Evolutionary conservation across 1,139 yeast genomes (phyloP).

Genomic region (Pichia sp.): DNA sequence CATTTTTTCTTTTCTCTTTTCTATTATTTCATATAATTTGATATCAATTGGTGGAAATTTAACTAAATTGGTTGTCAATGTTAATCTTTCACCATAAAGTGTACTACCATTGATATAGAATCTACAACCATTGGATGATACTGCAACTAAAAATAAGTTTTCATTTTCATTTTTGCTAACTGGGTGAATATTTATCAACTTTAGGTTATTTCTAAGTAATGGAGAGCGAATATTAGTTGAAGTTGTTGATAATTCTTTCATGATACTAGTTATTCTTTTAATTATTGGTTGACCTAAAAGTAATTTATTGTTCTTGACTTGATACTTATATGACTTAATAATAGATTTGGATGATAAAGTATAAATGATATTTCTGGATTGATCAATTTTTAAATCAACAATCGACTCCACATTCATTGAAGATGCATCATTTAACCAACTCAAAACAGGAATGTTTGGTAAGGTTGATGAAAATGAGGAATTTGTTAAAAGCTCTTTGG

Average conservation of each 20-base stretch:
- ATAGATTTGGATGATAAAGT: constrained; percentile 77
- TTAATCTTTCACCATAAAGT: constrained; percentile 28
- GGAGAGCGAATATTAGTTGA: constrained; percentile 29
- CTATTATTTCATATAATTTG: constrained; percentile 46
- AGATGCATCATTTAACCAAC: constrained; percentile 18
- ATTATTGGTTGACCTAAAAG: constrained; percentile 33
- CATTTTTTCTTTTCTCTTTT: constrained; percentile 33
- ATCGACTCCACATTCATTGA: constrained; percentile 46
- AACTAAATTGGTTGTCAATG: constrained; percentile 46
- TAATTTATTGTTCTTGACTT: constrained; percentile 21
- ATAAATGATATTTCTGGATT: constrained; percentile 69
- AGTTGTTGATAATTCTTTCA: constrained; percentile 55
- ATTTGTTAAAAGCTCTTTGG: constrained; percentile 72
- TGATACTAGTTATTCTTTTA: constrained; percentile 42
- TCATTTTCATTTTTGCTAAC: constrained; percentile 60
- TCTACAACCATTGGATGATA: constrained; percentile 83
- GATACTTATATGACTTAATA: constrained; percentile 65
- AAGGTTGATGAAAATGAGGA: constrained; percentile 52
- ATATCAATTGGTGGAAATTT: constrained; percentile 74
- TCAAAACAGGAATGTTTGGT: constrained; percentile 26
- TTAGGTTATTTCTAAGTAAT: constrained; percentile 32
- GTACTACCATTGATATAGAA: constrained; percentile 55
- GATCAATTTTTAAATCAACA: constrained; percentile 63
- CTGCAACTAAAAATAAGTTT: constrained; percentile 70
- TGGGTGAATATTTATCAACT: constrained; percentile 57